Evolutionary conservation across 257 asterid species (phyloP).

Genomic region (Ehretia macrophylla): DNA sequence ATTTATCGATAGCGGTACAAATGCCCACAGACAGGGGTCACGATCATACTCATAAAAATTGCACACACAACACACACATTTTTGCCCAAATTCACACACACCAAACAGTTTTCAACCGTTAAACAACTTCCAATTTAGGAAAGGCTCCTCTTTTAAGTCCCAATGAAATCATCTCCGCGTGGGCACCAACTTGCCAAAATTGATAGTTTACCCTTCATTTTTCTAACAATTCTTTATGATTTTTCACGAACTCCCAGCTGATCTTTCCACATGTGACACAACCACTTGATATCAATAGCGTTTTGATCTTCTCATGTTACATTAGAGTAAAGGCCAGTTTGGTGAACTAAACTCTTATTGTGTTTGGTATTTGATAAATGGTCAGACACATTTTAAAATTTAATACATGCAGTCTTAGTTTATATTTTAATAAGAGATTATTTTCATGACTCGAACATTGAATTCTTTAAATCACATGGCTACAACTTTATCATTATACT

Average conservation of each 20-base stretch:
- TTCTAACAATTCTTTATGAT: background rate
- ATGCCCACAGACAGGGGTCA: constrained; percentile 8
- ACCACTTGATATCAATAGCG: no score
- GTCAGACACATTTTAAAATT: no score
- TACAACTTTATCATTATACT: no score
- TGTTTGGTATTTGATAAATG: no score
- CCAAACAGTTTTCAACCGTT: constrained; percentile 28
- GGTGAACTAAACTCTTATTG: no score
- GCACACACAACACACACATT: background rate
- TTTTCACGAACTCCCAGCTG: constrained; percentile 12
- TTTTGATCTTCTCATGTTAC: constrained; percentile 8
- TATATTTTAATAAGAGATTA: no score
- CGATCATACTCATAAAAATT: constrained; percentile 2
- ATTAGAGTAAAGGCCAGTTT: no score
- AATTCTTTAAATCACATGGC: no score
- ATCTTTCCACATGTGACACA: constrained; percentile 17
- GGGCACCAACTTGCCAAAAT: constrained; percentile 11
- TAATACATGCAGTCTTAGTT: no score
- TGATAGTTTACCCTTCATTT: constrained; percentile 23
- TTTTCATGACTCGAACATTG: no score
- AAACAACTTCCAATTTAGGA: constrained; percentile 39
- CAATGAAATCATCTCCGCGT: constrained; percentile 15
- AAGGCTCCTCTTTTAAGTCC: constrained; percentile 25
- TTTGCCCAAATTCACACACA: constrained; percentile 6
- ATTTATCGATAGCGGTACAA: constrained; percentile 17